phyloP scores from a whole-genome alignment of 768 basidiomycete species.

The Pluteus cervinus region DNA sequence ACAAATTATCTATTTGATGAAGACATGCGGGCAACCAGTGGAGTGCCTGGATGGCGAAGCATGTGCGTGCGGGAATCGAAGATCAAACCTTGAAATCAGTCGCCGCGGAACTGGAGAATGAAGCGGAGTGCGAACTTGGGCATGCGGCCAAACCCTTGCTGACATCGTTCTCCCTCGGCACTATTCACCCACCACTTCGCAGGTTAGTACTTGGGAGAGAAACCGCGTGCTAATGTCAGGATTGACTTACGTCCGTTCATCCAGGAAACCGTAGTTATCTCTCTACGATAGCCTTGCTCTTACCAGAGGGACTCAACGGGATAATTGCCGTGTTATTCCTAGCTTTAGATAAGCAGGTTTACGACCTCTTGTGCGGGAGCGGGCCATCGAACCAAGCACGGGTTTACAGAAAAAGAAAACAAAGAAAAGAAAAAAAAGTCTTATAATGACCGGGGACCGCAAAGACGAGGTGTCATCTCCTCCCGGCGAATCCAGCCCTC shows the following conservation, averaged over 20 bases:
- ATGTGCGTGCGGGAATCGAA: too few relatives aligned
- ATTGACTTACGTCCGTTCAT: not conserved
- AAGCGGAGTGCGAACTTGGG: too few relatives aligned
- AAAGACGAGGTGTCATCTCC: constrained; percentile 41
- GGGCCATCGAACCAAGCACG: too few relatives aligned
- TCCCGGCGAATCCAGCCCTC: constrained; percentile 37
- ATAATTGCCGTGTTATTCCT: constrained; percentile 7
- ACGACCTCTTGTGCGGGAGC: constrained; percentile 9
- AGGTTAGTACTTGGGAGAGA: too few relatives aligned
- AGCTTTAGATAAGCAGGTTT: constrained; percentile 36
- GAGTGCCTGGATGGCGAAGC: too few relatives aligned
- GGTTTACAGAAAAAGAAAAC: constrained; percentile 5
- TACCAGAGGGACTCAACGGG: not conserved
- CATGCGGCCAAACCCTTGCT: too few relatives aligned
- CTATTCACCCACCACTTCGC: too few relatives aligned
- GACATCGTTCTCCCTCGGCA: constrained; percentile 7
- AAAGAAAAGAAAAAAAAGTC: constrained; percentile 21
- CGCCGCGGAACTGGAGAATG: too few relatives aligned
- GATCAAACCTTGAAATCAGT: too few relatives aligned
- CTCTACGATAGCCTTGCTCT: constrained; percentile 1
- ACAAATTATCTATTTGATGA: too few relatives aligned
- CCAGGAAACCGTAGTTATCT: not conserved
- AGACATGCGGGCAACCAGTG: too few relatives aligned
- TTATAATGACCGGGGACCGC: constrained; percentile 36
- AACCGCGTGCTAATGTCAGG: too few relatives aligned